phyloP scores from a whole-genome alignment of 495 filamentous ascomycete species.

The Tricharina praecox region DNA sequence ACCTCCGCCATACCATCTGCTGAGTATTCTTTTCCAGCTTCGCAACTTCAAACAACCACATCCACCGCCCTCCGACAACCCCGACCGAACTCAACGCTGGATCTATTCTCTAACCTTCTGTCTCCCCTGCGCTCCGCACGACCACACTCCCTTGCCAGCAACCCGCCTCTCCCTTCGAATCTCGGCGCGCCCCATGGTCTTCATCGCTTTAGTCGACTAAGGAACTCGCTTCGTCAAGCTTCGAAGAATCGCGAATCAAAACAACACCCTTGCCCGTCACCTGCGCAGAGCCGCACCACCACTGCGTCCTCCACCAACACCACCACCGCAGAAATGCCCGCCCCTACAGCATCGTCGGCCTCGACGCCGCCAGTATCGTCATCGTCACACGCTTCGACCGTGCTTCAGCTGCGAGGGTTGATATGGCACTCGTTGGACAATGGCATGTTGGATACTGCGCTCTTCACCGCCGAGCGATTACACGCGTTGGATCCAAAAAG shows the following conservation, averaged over 20 bases:
- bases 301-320: background rate
- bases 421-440: slow-evolving; percentile 92
- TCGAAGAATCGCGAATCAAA: slow-evolving; percentile 5
- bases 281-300: background rate
- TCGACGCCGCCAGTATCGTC: too few species aligned
- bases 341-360: slow-evolving; percentile 10
- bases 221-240: slow-evolving; percentile 19
- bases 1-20: too few species aligned
- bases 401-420: slow-evolving; percentile 61
- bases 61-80: too few species aligned
- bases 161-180: slow-evolving; percentile 14
- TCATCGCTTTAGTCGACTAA: slow-evolving; percentile 22
- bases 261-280: slow-evolving; percentile 1
- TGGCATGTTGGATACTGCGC: slow-evolving; percentile 66
- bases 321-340: background rate
- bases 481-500: slow-evolving; percentile 63
- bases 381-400: slow-evolving; percentile 41
- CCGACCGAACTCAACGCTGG: too few species aligned
- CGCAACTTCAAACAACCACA: too few species aligned
- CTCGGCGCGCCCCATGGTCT: slow-evolving; percentile 17
- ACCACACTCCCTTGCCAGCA: slow-evolving; percentile 12
- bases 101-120: slow-evolving; percentile 23
- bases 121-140: slow-evolving; percentile 22
- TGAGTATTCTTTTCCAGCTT: too few species aligned
- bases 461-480: slow-evolving; percentile 79